Conservation (phyloP, 2,329 filamentous ascomycete species). For the Trichoderma guizhouense region DNA sequence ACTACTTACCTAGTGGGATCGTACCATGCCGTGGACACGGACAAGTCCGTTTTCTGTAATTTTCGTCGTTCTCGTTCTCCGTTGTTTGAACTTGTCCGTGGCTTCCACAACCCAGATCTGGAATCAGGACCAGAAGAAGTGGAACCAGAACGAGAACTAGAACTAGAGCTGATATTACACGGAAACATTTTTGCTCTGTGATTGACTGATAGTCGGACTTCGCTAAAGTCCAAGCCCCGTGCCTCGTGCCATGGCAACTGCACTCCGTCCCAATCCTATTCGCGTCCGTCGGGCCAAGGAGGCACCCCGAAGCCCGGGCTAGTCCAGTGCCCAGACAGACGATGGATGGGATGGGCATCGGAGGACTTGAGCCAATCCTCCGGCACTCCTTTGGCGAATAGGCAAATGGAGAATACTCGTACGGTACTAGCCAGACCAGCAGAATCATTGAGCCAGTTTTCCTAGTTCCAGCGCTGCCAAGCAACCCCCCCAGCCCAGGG, state of each 20-base stretch:
- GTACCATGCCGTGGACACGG: background rate
- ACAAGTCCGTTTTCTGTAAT: background rate
- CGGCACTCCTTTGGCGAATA: background rate
- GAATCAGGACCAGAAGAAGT: background rate
- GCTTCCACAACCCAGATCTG: background rate
- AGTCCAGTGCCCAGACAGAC: background rate
- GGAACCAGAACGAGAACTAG: background rate
- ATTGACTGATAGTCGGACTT: background rate
- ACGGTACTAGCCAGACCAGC: background rate
- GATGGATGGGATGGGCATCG: background rate
- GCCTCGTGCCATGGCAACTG: background rate
- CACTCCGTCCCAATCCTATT: background rate
- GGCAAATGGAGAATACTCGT: background rate
- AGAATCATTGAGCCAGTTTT: too few species aligned
- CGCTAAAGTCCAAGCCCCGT: background rate
- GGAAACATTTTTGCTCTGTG: too few species aligned
- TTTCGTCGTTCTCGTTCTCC: background rate
- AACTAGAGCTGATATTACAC: background rate
- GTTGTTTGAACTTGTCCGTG: background rate
- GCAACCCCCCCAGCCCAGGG: background rate
- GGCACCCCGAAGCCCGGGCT: background rate
- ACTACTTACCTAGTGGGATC: background rate
- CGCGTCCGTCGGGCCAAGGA: background rate
- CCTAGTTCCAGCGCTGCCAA: background rate
- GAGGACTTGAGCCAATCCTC: background rate